phyloP scores from a whole-genome alignment of 805 yeast genomes.

The Jamesozyma piceae region DNA sequence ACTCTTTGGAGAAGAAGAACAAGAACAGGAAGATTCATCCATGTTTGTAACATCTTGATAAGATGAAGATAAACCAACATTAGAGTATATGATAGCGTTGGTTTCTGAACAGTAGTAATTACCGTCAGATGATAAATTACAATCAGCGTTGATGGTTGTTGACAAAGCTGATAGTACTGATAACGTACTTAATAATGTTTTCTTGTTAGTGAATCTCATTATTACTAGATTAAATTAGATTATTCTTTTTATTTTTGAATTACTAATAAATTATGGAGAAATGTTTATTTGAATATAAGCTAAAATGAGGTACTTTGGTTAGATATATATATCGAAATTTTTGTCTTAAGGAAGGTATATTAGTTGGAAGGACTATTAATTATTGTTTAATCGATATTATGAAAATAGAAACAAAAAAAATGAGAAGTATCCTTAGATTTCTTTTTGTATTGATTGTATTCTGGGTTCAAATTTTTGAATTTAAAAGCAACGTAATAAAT shows the following conservation, averaged over 20 bases:
- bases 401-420: background rate
- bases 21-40: conserved; percentile 61
- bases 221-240: background rate
- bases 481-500: background rate
- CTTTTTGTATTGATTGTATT: background rate
- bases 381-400: background rate
- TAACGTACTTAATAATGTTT: conserved; percentile 1
- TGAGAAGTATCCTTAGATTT: background rate
- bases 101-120: conserved; percentile 78
- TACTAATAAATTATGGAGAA: background rate
- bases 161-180: conserved; percentile 6
- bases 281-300: background rate
- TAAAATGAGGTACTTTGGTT: background rate
- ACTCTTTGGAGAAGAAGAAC: conserved; percentile 47
- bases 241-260: background rate
- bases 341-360: conserved; percentile 17
- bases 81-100: conserved; percentile 53
- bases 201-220: conserved; percentile 2
- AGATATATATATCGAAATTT: background rate
- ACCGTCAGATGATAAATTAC: conserved; percentile 43
- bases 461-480: background rate
- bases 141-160: conserved; percentile 29
- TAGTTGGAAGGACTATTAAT: conserved; percentile 2
- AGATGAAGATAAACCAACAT: conserved; percentile 79
- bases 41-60: conserved; percentile 72